These are phyloP conservation scores for Chytriomyces confervae DNA, from an alignment of 192 early-diverging fungal genomes.

Conservation along the genomic window DNA sequence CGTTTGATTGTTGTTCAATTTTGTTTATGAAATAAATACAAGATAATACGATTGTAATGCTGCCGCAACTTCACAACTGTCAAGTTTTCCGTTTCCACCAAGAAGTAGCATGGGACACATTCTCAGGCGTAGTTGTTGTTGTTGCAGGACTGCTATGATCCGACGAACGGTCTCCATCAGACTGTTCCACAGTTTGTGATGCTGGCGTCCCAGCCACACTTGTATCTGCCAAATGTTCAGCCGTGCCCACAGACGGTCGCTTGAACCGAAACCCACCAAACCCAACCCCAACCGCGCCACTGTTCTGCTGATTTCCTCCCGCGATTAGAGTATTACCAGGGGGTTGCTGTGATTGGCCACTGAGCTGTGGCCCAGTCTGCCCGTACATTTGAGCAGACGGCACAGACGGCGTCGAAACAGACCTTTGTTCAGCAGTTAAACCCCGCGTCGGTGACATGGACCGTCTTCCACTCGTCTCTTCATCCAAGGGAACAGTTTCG, in stretches of 20 bases:
- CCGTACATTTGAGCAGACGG: background rate
- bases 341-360: background rate
- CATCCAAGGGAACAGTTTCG: background rate
- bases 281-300: background rate
- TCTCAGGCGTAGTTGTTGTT: background rate
- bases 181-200: background rate
- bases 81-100: constrained; percentile 1
- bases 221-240: background rate
- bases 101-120: background rate
- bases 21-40: too few relatives aligned
- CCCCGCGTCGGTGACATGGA: background rate
- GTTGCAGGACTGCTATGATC: background rate
- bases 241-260: background rate
- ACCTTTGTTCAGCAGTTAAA: background rate
- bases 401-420: background rate
- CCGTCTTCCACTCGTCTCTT: background rate
- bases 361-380: background rate
- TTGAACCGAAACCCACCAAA: background rate
- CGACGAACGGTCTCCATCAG: background rate
- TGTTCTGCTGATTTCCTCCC: background rate
- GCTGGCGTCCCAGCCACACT: background rate
- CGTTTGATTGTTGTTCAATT: too few relatives aligned
- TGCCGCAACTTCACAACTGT: background rate
- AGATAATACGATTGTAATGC: too few relatives aligned
- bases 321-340: too few relatives aligned